Conservation (phyloP, 2,329 filamentous ascomycete genomes). For the Aspergillus pseudonomiae region DNA sequence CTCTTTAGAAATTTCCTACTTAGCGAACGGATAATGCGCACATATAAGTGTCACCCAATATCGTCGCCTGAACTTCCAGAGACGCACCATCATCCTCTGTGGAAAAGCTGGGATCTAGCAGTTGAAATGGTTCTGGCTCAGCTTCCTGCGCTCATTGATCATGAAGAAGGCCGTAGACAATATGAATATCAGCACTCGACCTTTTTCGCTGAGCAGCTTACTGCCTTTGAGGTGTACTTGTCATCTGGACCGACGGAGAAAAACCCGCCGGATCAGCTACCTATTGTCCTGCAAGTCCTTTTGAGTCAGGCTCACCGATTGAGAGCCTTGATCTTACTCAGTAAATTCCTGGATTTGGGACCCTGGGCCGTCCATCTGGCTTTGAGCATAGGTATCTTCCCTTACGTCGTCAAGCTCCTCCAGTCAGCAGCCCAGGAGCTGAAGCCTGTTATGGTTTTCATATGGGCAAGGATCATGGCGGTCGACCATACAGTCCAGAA, state of each 20-base stretch:
- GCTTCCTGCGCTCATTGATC: constrained; percentile 77
- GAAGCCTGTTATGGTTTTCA: constrained; percentile 99
- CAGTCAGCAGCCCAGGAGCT: constrained; percentile 93
- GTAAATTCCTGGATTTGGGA: constrained; percentile 90
- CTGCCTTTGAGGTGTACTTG: constrained; percentile 95
- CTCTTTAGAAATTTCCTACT: constrained; percentile 95
- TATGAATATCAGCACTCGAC: constrained; percentile 94
- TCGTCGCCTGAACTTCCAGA: constrained; percentile 91
- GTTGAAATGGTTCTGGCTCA: constrained; percentile 94
- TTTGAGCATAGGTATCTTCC: constrained; percentile 96
- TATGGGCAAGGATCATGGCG: constrained; percentile 94
- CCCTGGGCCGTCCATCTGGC: constrained; percentile 99
- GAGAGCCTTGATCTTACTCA: constrained; percentile 85
- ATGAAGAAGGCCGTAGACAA: constrained; percentile 71
- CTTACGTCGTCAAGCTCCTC: constrained; percentile 94
- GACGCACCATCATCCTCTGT: constrained; percentile 90
- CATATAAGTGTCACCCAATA: constrained; percentile 92
- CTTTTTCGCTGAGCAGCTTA: constrained; percentile 96
- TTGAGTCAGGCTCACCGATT: constrained; percentile 94
- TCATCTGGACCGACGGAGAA: constrained; percentile 79
- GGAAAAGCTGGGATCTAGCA: constrained; percentile 97
- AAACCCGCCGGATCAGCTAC: constrained; percentile 89
- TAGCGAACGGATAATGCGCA: constrained; percentile 92
- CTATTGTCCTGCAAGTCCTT: constrained; percentile 92
- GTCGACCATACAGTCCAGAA: constrained; percentile 93